phyloP scores from a whole-genome alignment of 306 rosid species.

The Styphnolobium japonicum region DNA sequence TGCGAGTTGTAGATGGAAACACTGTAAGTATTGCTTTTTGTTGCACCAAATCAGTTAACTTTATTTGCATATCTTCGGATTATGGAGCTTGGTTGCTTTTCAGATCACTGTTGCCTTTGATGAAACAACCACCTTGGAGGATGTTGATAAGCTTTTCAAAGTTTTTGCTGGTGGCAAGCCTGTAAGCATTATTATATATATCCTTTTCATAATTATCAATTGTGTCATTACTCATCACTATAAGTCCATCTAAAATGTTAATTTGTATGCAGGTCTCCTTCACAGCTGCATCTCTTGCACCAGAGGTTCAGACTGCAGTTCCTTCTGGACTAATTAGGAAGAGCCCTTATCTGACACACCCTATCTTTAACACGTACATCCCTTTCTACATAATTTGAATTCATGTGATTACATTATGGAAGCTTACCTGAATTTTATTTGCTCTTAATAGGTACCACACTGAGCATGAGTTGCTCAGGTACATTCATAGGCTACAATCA shows the following conservation, averaged over 20 bases:
- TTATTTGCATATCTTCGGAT: conserved; percentile 23
- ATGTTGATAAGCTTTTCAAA: conserved; percentile 76
- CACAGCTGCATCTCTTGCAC: conserved; percentile 83
- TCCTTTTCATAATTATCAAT: not conserved
- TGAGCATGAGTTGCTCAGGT: conserved; percentile 83
- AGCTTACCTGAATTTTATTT: conserved; percentile 18
- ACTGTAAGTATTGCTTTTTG: conserved; percentile 50
- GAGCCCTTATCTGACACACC: conserved; percentile 67
- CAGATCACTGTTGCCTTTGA: conserved; percentile 82
- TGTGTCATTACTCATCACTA: not conserved
- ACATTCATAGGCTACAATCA: conserved; percentile 60
- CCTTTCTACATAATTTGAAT: not conserved
- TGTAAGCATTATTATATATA: conserved; percentile 18
- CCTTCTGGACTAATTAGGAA: conserved; percentile 62
- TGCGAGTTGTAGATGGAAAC: conserved; percentile 74
- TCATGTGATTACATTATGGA: not conserved
- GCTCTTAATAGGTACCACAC: conserved; percentile 59
- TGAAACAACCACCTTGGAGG: conserved; percentile 85
- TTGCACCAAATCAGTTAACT: conserved; percentile 17
- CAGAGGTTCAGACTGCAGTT: conserved; percentile 52
- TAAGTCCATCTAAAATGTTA: not conserved
- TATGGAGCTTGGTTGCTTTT: conserved; percentile 31
- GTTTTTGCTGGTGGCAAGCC: conserved; percentile 52
- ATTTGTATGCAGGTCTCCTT: conserved; percentile 55
- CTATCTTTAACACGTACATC: conserved; percentile 70